phyloP scores from a whole-genome alignment of 2,329 filamentous ascomycete genomes.

The Metarhizium guizhouense region DNA sequence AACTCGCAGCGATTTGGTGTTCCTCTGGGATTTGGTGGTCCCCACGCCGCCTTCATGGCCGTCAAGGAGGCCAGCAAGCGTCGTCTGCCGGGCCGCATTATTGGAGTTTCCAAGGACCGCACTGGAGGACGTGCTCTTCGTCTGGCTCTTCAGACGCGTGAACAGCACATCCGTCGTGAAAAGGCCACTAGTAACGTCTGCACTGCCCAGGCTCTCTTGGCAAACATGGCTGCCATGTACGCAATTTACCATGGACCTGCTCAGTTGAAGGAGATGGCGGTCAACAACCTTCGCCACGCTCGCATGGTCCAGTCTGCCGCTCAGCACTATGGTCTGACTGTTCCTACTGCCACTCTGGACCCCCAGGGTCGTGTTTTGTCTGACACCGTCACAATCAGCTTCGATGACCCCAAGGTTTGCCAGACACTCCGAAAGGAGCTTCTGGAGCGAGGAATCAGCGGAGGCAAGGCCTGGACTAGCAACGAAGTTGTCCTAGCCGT shows the following conservation, averaged over 20 bases:
- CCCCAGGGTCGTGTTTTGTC: conserved; percentile 55
- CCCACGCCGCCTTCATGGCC: conserved; percentile 95
- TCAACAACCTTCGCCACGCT: conserved; percentile 64
- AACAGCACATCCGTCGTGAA: conserved; percentile 92
- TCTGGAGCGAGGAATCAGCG: conserved; percentile 55
- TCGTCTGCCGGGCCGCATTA: conserved; percentile 83
- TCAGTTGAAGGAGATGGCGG: conserved; percentile 75
- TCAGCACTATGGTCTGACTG: conserved; percentile 52
- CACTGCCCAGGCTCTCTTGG: conserved; percentile 85
- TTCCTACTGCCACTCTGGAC: conserved; percentile 47
- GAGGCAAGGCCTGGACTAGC: conserved; percentile 51
- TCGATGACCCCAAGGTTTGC: conserved; percentile 13
- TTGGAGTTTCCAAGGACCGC: conserved; percentile 87
- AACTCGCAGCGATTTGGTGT: conserved; percentile 88
- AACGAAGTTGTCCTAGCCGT: conserved; percentile 18
- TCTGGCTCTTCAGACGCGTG: conserved; percentile 80
- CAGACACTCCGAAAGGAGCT: conserved; percentile 25
- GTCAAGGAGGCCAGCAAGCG: conserved; percentile 87
- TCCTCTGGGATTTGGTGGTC: conserved; percentile 83
- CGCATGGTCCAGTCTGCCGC: conserved; percentile 59
- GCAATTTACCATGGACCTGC: conserved; percentile 86
- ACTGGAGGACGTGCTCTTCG: conserved; percentile 73
- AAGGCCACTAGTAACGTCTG: conserved; percentile 98
- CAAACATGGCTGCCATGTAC: conserved; percentile 94
- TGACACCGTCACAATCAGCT: conserved; percentile 68